These are phyloP conservation scores for Neurospora cerealis DNA, from an alignment of 495 filamentous ascomycete genomes.

Conservation along the genomic window DNA sequence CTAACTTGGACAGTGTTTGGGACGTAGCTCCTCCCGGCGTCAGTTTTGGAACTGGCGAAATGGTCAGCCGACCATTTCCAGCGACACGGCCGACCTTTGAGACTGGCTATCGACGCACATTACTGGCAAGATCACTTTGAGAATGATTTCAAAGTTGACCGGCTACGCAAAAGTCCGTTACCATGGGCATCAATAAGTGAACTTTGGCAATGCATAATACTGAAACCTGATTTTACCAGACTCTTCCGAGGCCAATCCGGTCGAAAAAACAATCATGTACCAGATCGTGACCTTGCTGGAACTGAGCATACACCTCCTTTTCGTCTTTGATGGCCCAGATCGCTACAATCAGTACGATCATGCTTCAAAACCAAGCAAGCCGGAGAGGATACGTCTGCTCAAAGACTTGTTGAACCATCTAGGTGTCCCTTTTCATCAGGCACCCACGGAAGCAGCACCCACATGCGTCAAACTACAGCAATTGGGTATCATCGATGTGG, in stretches of 20 bases:
- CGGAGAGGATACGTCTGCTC: not conserved
- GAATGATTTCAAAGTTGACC: not conserved
- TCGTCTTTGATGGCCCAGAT: conserved; percentile 2
- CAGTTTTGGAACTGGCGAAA: not conserved
- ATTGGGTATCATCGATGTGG: not conserved
- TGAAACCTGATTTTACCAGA: not conserved
- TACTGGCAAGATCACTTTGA: not conserved
- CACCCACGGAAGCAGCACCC: not conserved
- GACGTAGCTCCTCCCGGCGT: not conserved
- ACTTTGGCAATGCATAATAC: not conserved
- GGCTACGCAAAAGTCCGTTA: not conserved
- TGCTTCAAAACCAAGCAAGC: not conserved
- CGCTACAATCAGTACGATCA: not conserved
- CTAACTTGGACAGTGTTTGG: not conserved
- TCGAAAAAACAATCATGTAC: not conserved
- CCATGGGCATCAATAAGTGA: not conserved
- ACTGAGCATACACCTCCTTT: not conserved
- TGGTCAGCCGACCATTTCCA: conserved; percentile 2
- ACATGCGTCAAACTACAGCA: not conserved
- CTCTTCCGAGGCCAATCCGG: not conserved
- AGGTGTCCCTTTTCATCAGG: not conserved
- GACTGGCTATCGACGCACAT: not conserved
- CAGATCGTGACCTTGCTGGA: not conserved
- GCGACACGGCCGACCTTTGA: not conserved
- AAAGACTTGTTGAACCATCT: not conserved